phyloP scores from a whole-genome alignment of 768 basidiomycete genomes.

The Auriscalpium vulgare region DNA sequence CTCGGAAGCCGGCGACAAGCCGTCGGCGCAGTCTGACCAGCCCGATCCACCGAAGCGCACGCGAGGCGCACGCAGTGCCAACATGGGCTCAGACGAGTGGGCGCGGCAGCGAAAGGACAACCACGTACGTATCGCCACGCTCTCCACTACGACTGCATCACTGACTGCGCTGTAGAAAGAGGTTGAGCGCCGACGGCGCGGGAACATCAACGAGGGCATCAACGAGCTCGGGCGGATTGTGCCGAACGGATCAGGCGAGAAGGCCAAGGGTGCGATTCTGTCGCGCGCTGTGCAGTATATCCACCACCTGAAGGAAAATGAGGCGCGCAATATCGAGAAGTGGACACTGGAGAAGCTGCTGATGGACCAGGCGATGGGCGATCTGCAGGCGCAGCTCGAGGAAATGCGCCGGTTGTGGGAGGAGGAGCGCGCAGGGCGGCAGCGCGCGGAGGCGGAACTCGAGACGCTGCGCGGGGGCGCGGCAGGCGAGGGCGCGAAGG shows the following conservation, averaged over 20 bases:
- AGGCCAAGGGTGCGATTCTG: constrained; percentile 86
- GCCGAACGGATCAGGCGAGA: constrained; percentile 80
- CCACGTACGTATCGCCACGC: constrained; percentile 41
- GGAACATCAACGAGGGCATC: constrained; percentile 96
- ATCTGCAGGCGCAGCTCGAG: constrained; percentile 75
- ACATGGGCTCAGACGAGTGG: constrained; percentile 75
- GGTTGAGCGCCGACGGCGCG: constrained; percentile 89
- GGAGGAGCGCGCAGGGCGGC: constrained; percentile 56
- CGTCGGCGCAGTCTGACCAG: constrained; percentile 18
- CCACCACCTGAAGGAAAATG: constrained; percentile 83
- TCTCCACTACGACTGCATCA: background rate
- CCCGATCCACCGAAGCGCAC: background rate
- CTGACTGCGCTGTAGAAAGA: constrained; percentile 68
- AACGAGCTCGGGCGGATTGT: constrained; percentile 85
- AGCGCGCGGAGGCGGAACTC: constrained; percentile 58
- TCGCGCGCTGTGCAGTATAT: constrained; percentile 87
- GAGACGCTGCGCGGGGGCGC: constrained; percentile 38
- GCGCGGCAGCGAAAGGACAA: constrained; percentile 75
- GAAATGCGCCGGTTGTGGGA: constrained; percentile 79
- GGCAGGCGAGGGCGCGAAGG: constrained; percentile 1
- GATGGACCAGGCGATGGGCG: constrained; percentile 90
- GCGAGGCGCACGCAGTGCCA: constrained; percentile 47
- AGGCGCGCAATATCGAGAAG: constrained; percentile 84
- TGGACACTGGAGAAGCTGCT: constrained; percentile 90
- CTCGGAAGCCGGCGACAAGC: constrained; percentile 1